These are phyloP conservation scores for Diplogelasinospora grovesii DNA, from an alignment of 495 filamentous ascomycete genomes.

Conservation along the genomic window DNA sequence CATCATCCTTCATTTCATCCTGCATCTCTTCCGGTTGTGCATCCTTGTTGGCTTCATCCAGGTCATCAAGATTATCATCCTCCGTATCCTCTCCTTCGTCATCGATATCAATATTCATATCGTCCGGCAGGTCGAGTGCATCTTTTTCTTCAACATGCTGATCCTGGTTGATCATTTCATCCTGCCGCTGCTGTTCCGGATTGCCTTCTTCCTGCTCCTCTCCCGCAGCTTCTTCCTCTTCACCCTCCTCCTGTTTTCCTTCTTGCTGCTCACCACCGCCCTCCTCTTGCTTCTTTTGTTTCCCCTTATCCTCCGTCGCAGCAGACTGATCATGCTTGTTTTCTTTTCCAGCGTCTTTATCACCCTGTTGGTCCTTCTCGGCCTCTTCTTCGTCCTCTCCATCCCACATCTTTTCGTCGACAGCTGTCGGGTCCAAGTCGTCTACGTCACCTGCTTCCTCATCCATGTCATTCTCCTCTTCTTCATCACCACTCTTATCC, in stretches of 20 bases:
- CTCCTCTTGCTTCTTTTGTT: conserved; percentile 45
- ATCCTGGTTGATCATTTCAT: conserved; percentile 56
- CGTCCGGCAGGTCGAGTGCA: conserved; percentile 57
- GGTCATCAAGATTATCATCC: conserved; percentile 51
- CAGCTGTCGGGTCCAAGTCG: conserved; percentile 76
- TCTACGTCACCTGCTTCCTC: conserved; percentile 86
- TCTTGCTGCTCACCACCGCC: conserved; percentile 52
- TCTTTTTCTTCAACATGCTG: conserved; percentile 59
- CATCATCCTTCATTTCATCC: conserved; percentile 21
- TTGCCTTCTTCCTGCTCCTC: conserved; percentile 64
- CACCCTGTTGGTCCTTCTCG: conserved; percentile 69
- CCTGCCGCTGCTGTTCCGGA: conserved; percentile 66
- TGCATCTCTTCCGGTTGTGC: no score
- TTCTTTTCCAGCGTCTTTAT: conserved; percentile 55
- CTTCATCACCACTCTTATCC: conserved; percentile 30
- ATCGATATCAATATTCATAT: conserved; percentile 60
- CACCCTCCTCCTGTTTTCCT: conserved; percentile 55
- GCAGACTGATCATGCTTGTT: conserved; percentile 57
- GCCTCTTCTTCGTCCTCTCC: conserved; percentile 66
- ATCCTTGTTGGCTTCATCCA: conserved; percentile 44
- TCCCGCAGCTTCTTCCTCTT: conserved; percentile 54
- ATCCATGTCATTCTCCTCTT: conserved; percentile 65
- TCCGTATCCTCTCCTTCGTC: conserved; percentile 42
- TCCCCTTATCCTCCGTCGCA: conserved; percentile 38
- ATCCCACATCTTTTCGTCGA: conserved; percentile 99